Evolutionary conservation across 495 filamentous ascomycete genomes (phyloP).

Genomic region (Aspergillus homomorphus): DNA sequence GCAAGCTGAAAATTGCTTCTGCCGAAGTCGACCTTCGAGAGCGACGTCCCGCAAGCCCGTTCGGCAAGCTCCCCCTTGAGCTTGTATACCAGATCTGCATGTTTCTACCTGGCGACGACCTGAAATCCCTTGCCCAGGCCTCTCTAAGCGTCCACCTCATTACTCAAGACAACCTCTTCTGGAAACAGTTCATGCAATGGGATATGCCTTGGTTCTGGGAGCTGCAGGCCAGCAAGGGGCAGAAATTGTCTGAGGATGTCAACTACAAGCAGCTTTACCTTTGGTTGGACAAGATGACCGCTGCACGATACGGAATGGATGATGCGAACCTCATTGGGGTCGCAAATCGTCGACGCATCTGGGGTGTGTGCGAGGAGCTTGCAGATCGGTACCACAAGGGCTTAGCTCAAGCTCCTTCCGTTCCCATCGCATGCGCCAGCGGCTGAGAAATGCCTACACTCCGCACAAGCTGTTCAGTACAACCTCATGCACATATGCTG

Average conservation of each 20-base stretch:
- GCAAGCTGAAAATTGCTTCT: conserved; percentile 4
- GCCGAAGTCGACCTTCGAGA: not conserved
- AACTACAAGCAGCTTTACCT: conserved; percentile 21
- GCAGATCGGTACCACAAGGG: conserved; percentile 7
- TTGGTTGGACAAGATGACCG: conserved; percentile 16
- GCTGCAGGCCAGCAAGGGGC: not conserved
- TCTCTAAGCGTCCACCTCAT: conserved; percentile 17
- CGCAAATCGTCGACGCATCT: conserved; percentile 22
- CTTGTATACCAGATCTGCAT: conserved; percentile 21
- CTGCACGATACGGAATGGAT: conserved; percentile 20
- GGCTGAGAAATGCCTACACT: not conserved
- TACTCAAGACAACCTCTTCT: conserved; percentile 22
- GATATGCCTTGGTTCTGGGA: conserved; percentile 27
- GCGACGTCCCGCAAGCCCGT: conserved; percentile 17
- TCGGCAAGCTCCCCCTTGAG: conserved; percentile 19
- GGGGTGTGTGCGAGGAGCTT: conserved; percentile 20
- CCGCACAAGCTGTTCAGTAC: not conserved
- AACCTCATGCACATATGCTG: not conserved
- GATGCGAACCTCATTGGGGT: conserved; percentile 15
- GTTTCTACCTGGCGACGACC: conserved; percentile 15
- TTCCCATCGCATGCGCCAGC: not conserved
- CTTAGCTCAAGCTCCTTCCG: not conserved
- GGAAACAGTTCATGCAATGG: conserved; percentile 17
- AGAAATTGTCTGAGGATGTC: conserved; percentile 1
- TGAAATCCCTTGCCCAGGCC: conserved; percentile 17